These are phyloP conservation scores for Kwoniella sp. DNA, from an alignment of 768 basidiomycete species.

Conservation along the genomic window DNA sequence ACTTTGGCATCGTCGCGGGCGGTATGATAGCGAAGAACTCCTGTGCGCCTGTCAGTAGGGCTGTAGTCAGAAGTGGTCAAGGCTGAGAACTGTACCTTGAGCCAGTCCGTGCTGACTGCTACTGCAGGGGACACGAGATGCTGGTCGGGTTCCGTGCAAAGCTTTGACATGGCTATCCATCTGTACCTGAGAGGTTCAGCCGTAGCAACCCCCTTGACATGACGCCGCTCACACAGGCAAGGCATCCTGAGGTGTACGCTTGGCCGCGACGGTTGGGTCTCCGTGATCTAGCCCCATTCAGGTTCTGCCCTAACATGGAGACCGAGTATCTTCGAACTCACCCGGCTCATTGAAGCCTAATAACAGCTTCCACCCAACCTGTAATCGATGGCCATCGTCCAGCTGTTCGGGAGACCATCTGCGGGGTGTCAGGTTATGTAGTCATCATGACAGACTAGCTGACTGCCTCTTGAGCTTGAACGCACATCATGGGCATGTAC, in stretches of 20 bases:
- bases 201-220: too few species aligned
- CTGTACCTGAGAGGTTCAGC: constrained; percentile 8
- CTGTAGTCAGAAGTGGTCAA: background rate
- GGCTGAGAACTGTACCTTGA: constrained; percentile 18
- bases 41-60: constrained; percentile 2
- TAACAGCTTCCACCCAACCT: constrained; percentile 20
- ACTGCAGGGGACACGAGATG: constrained; percentile 39
- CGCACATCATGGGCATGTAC: constrained; percentile 25
- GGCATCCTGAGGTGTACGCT: constrained; percentile 17
- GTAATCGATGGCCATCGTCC: constrained; percentile 20
- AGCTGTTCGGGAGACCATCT: constrained; percentile 26
- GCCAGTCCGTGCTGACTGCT: constrained; percentile 27
- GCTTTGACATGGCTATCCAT: constrained; percentile 27
- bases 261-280: constrained; percentile 24
- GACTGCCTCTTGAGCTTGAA: too few species aligned
- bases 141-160: constrained; percentile 13
- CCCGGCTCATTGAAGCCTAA: constrained; percentile 45
- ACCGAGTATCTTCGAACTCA: constrained; percentile 1
- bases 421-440: background rate
- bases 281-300: constrained; percentile 22
- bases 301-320: background rate
- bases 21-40: constrained; percentile 28
- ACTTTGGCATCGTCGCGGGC: constrained; percentile 19
- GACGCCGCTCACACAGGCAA: constrained; percentile 17
- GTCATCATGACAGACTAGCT: background rate